These are phyloP conservation scores for Oryza coarctata DNA, from an alignment of 176 grass and related monocot genomes.

Conservation along the genomic window DNA sequence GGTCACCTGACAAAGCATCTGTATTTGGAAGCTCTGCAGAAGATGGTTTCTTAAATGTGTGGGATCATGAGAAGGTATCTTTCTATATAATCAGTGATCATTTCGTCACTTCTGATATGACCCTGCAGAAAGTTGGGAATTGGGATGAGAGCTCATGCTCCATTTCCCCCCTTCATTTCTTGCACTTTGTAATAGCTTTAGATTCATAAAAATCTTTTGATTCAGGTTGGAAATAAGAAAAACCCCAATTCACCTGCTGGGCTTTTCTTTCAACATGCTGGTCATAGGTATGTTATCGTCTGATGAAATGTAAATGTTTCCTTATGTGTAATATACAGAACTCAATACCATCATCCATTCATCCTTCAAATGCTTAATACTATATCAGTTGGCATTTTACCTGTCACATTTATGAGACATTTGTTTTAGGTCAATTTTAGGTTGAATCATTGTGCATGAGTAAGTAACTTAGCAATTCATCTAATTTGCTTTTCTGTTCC, in stretches of 20 bases:
- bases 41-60: constrained; percentile 86
- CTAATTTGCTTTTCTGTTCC: not conserved
- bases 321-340: not conserved
- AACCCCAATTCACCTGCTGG: constrained; percentile 62
- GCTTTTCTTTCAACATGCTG: constrained; percentile 95
- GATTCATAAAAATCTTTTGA: not conserved
- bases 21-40: constrained; percentile 88
- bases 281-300: constrained; percentile 69
- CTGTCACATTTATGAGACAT: not conserved
- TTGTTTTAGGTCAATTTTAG: not conserved
- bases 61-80: constrained; percentile 89
- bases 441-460: not conserved
- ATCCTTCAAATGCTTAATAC: constrained; percentile 20
- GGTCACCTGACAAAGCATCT: constrained; percentile 94
- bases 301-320: not conserved
- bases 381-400: constrained; percentile 8
- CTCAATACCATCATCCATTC: not conserved
- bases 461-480: not conserved
- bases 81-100: constrained; percentile 9
- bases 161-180: not conserved
- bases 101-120: constrained; percentile 5
- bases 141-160: not conserved
- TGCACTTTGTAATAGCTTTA: not conserved
- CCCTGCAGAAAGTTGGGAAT: not conserved
- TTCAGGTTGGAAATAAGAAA: constrained; percentile 86